Percentiles rank a stretch among this genome's conserved stretches.
These are phyloP conservation scores for Alternaria postmessia DNA, from an alignment of 2,329 filamentous ascomycete species.

Conservation along the genomic window DNA sequence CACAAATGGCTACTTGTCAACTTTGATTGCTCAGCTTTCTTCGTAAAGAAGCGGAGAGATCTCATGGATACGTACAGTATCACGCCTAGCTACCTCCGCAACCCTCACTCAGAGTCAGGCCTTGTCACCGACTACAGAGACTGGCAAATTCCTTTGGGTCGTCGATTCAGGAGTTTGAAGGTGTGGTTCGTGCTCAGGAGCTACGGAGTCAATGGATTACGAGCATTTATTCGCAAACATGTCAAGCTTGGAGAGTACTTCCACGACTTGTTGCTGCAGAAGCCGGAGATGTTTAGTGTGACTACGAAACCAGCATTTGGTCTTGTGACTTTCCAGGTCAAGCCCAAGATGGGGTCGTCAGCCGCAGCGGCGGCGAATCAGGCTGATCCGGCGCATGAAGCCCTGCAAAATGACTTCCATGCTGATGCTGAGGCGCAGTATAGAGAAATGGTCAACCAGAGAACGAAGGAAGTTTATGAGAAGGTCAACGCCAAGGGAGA, in stretches of 20 bases:
- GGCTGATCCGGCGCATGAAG: conserved; percentile 41
- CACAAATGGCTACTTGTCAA: conserved; percentile 98
- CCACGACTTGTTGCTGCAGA: conserved; percentile 63
- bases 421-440: conserved; percentile 49
- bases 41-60: conserved; percentile 75
- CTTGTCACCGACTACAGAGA: conserved; percentile 94
- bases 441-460: conserved; percentile 67
- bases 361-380: conserved; percentile 5
- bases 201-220: conserved; percentile 80
- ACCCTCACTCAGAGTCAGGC: conserved; percentile 79
- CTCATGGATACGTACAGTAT: conserved; percentile 83
- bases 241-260: conserved; percentile 76
- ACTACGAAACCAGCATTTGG: conserved; percentile 79
- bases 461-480: conserved; percentile 80
- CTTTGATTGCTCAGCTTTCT: conserved; percentile 83
- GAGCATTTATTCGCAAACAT: conserved; percentile 74
- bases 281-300: conserved; percentile 77
- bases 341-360: conserved; percentile 12
- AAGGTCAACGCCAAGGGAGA: conserved; percentile 75
- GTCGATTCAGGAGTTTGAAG: conserved; percentile 87
- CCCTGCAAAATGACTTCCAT: conserved; percentile 45
- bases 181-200: conserved; percentile 92
- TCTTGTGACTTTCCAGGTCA: conserved; percentile 78
- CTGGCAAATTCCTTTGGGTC: conserved; percentile 94
- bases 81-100: conserved; percentile 82